Evolutionary conservation across 2,329 filamentous ascomycete species (phyloP).

Genomic region (Madurella mycetomatis): DNA sequence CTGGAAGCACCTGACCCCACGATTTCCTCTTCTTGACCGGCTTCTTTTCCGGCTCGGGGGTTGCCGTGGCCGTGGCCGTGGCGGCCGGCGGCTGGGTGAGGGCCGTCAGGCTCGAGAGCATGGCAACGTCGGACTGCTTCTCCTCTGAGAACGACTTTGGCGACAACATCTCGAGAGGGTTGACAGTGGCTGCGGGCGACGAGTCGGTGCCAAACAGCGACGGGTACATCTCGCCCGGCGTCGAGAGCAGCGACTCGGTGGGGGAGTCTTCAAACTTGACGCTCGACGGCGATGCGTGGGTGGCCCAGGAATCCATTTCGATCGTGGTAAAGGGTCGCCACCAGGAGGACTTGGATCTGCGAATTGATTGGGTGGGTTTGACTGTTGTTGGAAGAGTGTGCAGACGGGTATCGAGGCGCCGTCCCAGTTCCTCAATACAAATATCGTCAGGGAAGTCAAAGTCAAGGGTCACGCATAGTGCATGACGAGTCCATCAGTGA

Average conservation of each 20-base stretch:
- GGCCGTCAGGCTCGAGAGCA: constrained; percentile 23
- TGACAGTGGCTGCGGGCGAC: constrained; percentile 35
- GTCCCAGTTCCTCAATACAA: constrained; percentile 38
- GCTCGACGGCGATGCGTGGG: constrained; percentile 38
- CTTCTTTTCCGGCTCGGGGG: constrained; percentile 57
- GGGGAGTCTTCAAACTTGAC: constrained; percentile 53
- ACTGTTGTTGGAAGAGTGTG: constrained; percentile 1
- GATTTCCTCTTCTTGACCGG: constrained; percentile 91
- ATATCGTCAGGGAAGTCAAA: constrained; percentile 24
- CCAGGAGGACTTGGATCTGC: constrained; percentile 27
- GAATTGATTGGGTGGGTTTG: constrained; percentile 16
- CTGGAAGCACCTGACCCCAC: constrained; percentile 94
- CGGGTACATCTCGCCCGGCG: constrained; percentile 45
- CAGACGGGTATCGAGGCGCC: constrained; percentile 32
- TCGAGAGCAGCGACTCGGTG: constrained; percentile 50
- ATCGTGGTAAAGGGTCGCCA: constrained; percentile 4
- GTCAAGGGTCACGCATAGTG: constrained; percentile 25
- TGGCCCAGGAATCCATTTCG: constrained; percentile 39
- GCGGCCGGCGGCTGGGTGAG: constrained; percentile 15
- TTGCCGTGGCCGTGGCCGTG: constrained; percentile 18
- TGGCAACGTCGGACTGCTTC: constrained; percentile 27
- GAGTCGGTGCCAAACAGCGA: constrained; percentile 41
- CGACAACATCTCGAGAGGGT: constrained; percentile 48
- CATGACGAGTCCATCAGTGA: constrained; percentile 26
- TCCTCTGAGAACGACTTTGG: constrained; percentile 40